Conservation (phyloP, 495 filamentous ascomycete genomes). For the Daldinia bambusicola region DNA sequence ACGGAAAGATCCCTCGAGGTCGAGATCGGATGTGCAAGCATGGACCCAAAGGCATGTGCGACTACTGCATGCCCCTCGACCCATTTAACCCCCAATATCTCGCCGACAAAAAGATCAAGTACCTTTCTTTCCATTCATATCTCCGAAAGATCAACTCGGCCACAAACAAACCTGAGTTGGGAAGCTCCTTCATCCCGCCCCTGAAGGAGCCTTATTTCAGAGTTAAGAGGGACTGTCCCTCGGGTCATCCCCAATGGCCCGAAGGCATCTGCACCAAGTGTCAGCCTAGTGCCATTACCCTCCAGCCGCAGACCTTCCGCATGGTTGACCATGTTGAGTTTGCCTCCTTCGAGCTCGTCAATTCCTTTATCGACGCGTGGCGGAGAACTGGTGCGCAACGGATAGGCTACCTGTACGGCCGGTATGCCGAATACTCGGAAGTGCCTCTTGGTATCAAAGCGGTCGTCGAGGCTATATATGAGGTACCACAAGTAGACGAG, state of each 20-base stretch:
- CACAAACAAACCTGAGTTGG: slow-evolving; percentile 93
- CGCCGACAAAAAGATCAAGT: slow-evolving; percentile 96
- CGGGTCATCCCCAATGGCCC: slow-evolving; percentile 91
- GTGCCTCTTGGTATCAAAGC: slow-evolving; percentile 96
- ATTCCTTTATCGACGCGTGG: slow-evolving; percentile 92
- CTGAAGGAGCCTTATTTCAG: slow-evolving; percentile 94
- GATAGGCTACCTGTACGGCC: slow-evolving; percentile 90
- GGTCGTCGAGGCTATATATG: slow-evolving; percentile 97
- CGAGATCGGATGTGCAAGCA: slow-evolving; percentile 95
- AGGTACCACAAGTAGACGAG: slow-evolving; percentile 91
- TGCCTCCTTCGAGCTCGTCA: slow-evolving; percentile 79
- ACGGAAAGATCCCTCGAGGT: slow-evolving; percentile 89
- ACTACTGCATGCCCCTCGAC: slow-evolving; percentile 98
- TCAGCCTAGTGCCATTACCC: slow-evolving; percentile 94
- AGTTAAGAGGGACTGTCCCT: slow-evolving; percentile 87
- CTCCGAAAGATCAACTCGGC: slow-evolving; percentile 93
- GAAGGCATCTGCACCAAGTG: slow-evolving; percentile 99
- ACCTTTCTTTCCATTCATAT: slow-evolving; percentile 94
- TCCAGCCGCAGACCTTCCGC: slow-evolving; percentile 93
- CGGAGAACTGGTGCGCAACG: slow-evolving; percentile 80
- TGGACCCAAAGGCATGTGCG: slow-evolving; percentile 97
- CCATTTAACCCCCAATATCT: slow-evolving; percentile 90
- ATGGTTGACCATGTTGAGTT: slow-evolving; percentile 99
- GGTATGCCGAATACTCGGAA: slow-evolving; percentile 89
- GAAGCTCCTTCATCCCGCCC: slow-evolving; percentile 93